Evolutionary conservation across 2,329 filamentous ascomycete genomes (phyloP), one percentile per base, ranked within the genome.

Genomic region (Fonsecaea nubica): DNA sequence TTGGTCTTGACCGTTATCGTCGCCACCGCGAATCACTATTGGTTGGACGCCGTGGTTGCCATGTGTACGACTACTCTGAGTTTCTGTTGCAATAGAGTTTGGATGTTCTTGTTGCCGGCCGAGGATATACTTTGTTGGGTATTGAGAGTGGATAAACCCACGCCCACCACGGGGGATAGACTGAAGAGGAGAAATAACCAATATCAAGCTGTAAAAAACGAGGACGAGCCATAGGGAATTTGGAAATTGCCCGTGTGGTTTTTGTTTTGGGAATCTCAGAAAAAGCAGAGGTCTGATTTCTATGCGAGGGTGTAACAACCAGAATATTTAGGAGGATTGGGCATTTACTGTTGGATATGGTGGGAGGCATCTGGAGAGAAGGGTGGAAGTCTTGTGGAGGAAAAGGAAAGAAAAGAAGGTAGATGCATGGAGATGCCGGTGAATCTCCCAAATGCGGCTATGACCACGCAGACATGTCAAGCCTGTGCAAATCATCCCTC

Each of bases 11-110:
- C 79, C 3, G 81, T 82, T 4, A 86, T 87, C 67, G 83, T 86
- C 4, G 83, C 84, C 25, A 86, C 84, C 1, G 85, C 85, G n/a
- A 87, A 87, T 69, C 85, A 86, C 73, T 86, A 86, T 75, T 86
- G 81, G 77, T 77, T 86, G 64, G 85, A 86, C 72, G 84, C 84
- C 0, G 72, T 82, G 15, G 80, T 84, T 5, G 84, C 84, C 12
- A 81, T 80, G 1, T 76, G 80, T 64, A 83, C 82, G 21, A 83
- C 84, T 2, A 75, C 78, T 4, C 56, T 85, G 12, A 80, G 81
- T 2, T 85, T 84, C 69, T 55, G 78, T 4, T 78, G 78, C 69
- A 86, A 87, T 73, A 78, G 79, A 63, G 69, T 85, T 25, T 84
- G 84, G 74, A 77, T 82, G 57, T 76, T 83, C 9, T 77, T 86